phyloP scores from a whole-genome alignment of 768 basidiomycete species.

The Albatrellus ellisii region DNA sequence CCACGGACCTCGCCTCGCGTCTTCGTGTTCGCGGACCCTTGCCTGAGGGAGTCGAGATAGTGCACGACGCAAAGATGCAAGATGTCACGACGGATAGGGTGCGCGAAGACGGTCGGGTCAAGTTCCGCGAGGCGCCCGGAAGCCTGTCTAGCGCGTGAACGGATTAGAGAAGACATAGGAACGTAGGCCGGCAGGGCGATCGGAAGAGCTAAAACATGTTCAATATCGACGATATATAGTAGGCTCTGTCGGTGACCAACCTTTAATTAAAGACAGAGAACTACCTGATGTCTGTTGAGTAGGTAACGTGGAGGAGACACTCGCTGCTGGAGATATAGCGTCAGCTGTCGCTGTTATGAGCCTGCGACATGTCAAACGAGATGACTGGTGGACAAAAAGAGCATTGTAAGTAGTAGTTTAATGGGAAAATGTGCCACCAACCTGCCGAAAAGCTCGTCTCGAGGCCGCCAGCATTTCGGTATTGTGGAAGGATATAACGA shows the following conservation, averaged over 20 bases:
- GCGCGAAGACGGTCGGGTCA: constrained; percentile 74
- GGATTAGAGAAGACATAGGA: constrained; percentile 46
- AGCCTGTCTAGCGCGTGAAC: constrained; percentile 24
- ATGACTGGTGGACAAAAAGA: background rate
- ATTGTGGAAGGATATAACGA: background rate
- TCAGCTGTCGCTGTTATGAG: background rate
- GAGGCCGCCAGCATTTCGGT: constrained; percentile 16
- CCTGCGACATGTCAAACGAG: background rate
- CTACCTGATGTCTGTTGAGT: no score
- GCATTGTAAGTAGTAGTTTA: background rate
- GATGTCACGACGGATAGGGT: constrained; percentile 84
- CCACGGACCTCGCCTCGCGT: constrained; percentile 83
- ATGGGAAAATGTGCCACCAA: constrained; percentile 5
- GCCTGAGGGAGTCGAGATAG: constrained; percentile 77
- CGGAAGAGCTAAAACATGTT: background rate
- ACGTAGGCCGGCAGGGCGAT: constrained; percentile 36
- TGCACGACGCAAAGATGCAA: constrained; percentile 87
- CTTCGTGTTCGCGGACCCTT: constrained; percentile 87
- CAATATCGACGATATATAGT: background rate
- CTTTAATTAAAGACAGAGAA: no score
- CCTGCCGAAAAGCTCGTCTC: constrained; percentile 15
- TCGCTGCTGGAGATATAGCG: background rate
- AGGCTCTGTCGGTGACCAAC: background rate
- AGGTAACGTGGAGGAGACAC: background rate
- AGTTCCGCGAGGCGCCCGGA: constrained; percentile 44